Evolutionary conservation across 2,329 filamentous ascomycete genomes (phyloP).

Genomic region (Plectosphaerella sp.): DNA sequence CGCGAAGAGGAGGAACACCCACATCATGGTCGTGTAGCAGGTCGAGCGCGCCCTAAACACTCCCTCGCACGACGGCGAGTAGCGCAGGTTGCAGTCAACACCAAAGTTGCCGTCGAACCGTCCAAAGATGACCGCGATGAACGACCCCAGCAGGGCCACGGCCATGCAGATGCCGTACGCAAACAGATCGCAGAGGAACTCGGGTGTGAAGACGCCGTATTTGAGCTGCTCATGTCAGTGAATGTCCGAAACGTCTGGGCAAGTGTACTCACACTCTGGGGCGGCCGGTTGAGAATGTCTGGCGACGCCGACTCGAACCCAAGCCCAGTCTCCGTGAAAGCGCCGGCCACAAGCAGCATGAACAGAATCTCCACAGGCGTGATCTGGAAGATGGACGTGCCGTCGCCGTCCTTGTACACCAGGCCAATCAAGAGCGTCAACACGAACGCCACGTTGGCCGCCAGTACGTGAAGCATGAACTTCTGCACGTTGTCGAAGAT

Average conservation of each 20-base stretch:
- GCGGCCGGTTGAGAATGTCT: slow-evolving; percentile 63
- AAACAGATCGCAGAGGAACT: slow-evolving; percentile 59
- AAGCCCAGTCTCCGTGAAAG: slow-evolving; percentile 67
- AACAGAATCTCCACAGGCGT: slow-evolving; percentile 69
- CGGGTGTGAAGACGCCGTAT: slow-evolving; percentile 58
- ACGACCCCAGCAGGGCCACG: slow-evolving; percentile 51
- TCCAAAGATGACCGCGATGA: slow-evolving; percentile 55
- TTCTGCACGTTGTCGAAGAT: slow-evolving; percentile 71
- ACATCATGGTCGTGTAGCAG: slow-evolving; percentile 62
- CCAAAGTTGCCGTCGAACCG: slow-evolving; percentile 50
- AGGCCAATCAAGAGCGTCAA: slow-evolving; percentile 63
- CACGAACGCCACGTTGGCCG: slow-evolving; percentile 65
- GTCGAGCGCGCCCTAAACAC: slow-evolving; percentile 64
- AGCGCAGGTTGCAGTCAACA: slow-evolving; percentile 51
- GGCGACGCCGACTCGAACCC: slow-evolving; percentile 64
- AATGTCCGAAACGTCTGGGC: too few relatives aligned
- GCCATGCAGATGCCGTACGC: slow-evolving; percentile 63
- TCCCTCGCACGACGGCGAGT: slow-evolving; percentile 44
- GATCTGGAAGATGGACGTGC: slow-evolving; percentile 64
- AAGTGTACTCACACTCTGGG: slow-evolving; percentile 51
- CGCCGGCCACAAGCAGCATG: slow-evolving; percentile 71
- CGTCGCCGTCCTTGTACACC: slow-evolving; percentile 60
- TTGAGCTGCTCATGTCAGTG: slow-evolving; percentile 20
- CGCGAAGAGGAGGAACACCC: slow-evolving; percentile 63
- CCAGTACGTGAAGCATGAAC: slow-evolving; percentile 62